Evolutionary conservation across 768 basidiomycete genomes (phyloP).

Genomic region (Tricholoma saponaceum): DNA sequence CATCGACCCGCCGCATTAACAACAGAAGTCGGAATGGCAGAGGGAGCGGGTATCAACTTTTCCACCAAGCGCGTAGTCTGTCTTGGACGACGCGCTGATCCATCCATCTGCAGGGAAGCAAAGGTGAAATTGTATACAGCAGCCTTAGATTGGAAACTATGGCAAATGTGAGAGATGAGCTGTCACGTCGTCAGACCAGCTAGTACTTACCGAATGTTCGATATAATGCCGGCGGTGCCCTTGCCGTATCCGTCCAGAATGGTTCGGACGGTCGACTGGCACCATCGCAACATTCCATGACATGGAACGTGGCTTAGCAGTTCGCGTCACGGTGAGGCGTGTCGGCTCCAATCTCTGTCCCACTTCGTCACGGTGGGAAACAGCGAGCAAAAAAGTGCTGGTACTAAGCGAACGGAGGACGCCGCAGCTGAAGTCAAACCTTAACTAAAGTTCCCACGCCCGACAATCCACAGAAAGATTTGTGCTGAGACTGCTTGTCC

Average conservation of each 20-base stretch:
- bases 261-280: slow-evolving; percentile 47
- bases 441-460: slow-evolving; percentile 29
- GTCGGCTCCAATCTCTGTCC: no score
- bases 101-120: background rate
- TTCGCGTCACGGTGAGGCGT: slow-evolving; percentile 5
- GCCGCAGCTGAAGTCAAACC: slow-evolving; percentile 28
- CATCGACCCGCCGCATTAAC: background rate
- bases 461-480: slow-evolving; percentile 33
- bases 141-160: background rate
- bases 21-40: background rate
- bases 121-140: background rate
- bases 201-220: slow-evolving; percentile 17
- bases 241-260: slow-evolving; percentile 28
- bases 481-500: slow-evolving; percentile 11
- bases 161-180: background rate
- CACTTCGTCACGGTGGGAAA: no score
- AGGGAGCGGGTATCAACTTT: background rate
- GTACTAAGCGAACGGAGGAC: slow-evolving; percentile 16
- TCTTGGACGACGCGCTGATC: no score
- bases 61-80: background rate
- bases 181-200: background rate
- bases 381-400: no score
- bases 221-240: slow-evolving; percentile 14
- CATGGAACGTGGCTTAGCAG: slow-evolving; percentile 29
- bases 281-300: slow-evolving; percentile 85